phyloP scores from a whole-genome alignment of 257 asterid genomes.

The Eustoma russellianum region DNA sequence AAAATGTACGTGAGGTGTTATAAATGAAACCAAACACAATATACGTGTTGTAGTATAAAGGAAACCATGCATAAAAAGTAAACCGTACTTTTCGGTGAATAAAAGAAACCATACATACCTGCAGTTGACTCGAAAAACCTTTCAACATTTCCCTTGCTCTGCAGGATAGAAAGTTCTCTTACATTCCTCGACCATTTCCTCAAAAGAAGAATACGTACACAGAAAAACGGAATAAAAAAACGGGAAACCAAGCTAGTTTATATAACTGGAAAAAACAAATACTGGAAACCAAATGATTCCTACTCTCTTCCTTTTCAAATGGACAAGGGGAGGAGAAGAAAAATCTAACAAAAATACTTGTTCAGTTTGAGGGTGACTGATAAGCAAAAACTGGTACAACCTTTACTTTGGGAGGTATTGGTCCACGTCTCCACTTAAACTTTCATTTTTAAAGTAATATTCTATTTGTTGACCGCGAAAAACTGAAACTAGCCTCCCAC shows the following conservation, averaged over 20 bases:
- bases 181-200: background rate
- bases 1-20: too few species aligned
- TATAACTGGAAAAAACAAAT: background rate
- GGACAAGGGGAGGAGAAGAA: background rate
- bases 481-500: too few species aligned
- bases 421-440: too few species aligned
- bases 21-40: too few species aligned
- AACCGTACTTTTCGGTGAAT: background rate
- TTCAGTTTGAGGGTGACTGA: too few species aligned
- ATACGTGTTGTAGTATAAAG: too few species aligned
- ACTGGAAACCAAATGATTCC: background rate
- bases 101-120: conserved; percentile 29
- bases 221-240: background rate
- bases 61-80: too few species aligned
- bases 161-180: conserved; percentile 17
- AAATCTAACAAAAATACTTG: background rate
- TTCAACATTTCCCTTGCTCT: conserved; percentile 79
- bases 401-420: too few species aligned
- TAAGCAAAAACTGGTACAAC: too few species aligned
- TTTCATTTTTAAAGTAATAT: too few species aligned
- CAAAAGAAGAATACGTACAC: background rate
- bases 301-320: too few species aligned
- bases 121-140: conserved; percentile 88
- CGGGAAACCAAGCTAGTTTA: background rate
- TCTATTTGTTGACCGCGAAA: too few species aligned